Evolutionary conservation across 257 asterid species (phyloP).

Genomic region (Mitragyna speciosa): DNA sequence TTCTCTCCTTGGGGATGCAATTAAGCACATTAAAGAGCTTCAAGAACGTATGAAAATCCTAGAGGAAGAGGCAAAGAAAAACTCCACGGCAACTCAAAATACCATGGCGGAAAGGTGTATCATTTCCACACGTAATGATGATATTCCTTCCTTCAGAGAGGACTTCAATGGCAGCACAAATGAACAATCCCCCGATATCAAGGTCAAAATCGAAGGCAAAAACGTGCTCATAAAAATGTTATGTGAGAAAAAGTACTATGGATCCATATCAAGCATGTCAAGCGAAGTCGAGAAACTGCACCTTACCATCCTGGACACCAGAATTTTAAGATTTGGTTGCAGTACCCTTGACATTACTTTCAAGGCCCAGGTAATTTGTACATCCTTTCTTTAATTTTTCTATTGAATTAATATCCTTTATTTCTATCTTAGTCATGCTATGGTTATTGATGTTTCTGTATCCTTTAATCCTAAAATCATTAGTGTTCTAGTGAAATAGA

Average conservation of each 20-base stretch:
- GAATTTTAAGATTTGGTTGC: conserved; percentile 55
- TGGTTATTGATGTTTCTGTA: background rate
- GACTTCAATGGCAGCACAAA: background rate
- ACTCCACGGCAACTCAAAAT: background rate
- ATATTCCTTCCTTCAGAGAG: background rate
- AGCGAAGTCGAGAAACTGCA: conserved; percentile 42
- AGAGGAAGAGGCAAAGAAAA: conserved; percentile 34
- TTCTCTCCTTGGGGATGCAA: conserved; percentile 30
- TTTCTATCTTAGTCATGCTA: too few relatives aligned
- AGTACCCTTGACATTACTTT: conserved; percentile 44
- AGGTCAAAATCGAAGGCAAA: conserved; percentile 27
- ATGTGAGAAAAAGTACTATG: conserved; percentile 43
- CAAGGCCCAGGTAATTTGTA: conserved; percentile 45
- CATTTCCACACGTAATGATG: background rate
- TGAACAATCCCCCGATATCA: too few relatives aligned
- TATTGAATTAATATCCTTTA: too few relatives aligned
- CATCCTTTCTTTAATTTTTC: background rate
- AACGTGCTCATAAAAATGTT: conserved; percentile 45
- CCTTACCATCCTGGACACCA: conserved; percentile 44
- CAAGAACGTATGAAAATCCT: conserved; percentile 43
- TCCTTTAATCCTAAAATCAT: background rate
- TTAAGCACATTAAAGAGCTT: conserved; percentile 36
- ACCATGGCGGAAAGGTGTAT: background rate
- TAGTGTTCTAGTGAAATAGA: background rate
- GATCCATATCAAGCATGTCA: conserved; percentile 35